Evolutionary conservation across 1,284 basidiomycete genomes (phyloP), one percentile per base, ranked within the genome.

Genomic region (Ceratobasidium sp.): DNA sequence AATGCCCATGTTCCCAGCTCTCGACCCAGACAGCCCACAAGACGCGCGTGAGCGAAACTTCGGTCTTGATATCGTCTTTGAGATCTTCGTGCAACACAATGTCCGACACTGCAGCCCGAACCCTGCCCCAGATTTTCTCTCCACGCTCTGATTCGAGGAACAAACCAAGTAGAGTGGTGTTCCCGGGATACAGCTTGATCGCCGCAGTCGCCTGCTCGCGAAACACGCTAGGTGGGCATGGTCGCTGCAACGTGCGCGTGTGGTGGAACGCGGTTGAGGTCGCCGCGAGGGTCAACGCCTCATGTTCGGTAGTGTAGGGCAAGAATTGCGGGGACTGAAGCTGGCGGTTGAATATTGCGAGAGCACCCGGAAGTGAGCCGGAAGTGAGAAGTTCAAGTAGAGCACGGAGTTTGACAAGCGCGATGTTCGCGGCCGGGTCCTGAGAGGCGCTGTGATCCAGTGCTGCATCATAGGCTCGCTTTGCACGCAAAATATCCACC

Each of bases 61-160:
- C 64, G 12, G 64, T 69, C 52, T 80, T 73, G 84, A 69, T 69
- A 45, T 69, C 64, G 21, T 84, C 79, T 90, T 92, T 73, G 26
- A 59, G 30, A n/a, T 64, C 53, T 18, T 58, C 28, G 18, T 58
- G 58, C 57, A 64, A 55, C 32, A 67, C 39, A 28, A 59, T 48
- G 34, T 71, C 58, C 60, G 71, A 69, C 30, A 76, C 46, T 21
- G 87, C 82, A 12, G 80, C 79, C 65, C 87, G 81, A 53, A 92
- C 86, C 21, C 86, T 83, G 18, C 90, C 90, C 92, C 89, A 92
- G 26, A 92, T 83, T 0, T 87, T 87, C 75, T 90, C 87, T 1
- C 91, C 90, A 75, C 88, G 89, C 82, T 94, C 90, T 46, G 86
- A 86, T 79, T 93, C 91, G 73, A 94, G 81, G 78, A 93, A 92